A percentile compares a stretch with the other conserved stretches of the same genome.
phyloP scores from a whole-genome alignment of 306 rosid genomes.

The Cucurbita pepo region DNA sequence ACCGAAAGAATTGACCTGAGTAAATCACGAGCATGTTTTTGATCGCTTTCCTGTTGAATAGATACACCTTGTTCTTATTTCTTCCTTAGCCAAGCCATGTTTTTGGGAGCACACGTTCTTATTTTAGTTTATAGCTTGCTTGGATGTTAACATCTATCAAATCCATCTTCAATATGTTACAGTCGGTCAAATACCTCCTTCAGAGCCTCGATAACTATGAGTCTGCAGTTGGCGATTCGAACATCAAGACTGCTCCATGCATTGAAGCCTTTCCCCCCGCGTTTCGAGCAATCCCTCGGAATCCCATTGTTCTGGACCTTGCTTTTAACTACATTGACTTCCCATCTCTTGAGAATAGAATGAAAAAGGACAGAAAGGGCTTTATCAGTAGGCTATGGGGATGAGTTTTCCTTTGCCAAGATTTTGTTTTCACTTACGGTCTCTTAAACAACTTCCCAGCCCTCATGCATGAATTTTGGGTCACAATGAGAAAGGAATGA shows the following conservation, averaged over 20 bases:
- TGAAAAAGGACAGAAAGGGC: slow-evolving; percentile 49
- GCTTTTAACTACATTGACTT: slow-evolving; percentile 38
- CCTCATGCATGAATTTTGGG: background rate
- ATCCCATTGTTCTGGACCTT: slow-evolving; percentile 38
- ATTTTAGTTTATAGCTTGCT: background rate
- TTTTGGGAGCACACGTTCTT: background rate
- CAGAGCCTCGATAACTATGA: slow-evolving; percentile 32
- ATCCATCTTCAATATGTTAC: background rate
- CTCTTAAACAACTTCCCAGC: background rate
- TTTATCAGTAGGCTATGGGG: slow-evolving; percentile 42
- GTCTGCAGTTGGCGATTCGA: slow-evolving; percentile 28
- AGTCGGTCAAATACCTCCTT: slow-evolving; percentile 33
- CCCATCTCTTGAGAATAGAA: slow-evolving; percentile 37
- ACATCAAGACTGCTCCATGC: slow-evolving; percentile 17
- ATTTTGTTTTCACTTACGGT: background rate
- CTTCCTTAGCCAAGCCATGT: background rate
- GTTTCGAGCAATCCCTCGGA: slow-evolving; percentile 31
- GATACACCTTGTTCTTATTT: background rate
- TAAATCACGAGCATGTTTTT: background rate
- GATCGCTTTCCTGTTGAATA: background rate
- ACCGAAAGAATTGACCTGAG: background rate
- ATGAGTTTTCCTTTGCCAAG: slow-evolving; percentile 15
- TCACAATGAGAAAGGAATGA: background rate
- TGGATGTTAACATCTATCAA: background rate
- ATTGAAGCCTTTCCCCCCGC: slow-evolving; percentile 41